Percentiles rank a stretch among this genome's conserved stretches.
These are phyloP conservation scores for Cordyceps javanica DNA, from an alignment of 2,329 filamentous ascomycete genomes.

Conservation along the genomic window DNA sequence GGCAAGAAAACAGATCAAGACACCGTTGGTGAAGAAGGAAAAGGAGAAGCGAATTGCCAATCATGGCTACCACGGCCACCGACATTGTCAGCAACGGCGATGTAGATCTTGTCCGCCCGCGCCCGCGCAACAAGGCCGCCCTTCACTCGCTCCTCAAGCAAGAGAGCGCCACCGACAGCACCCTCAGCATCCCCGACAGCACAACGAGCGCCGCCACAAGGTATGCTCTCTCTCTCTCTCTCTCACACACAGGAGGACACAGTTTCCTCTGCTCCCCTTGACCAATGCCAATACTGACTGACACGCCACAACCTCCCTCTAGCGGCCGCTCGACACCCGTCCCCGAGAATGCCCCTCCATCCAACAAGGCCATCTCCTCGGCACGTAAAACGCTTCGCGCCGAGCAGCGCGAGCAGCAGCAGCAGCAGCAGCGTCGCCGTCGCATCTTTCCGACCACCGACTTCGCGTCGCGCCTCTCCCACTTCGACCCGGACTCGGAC, in stretches of 20 bases:
- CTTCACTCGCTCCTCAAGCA: constrained; percentile 27
- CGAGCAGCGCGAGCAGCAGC: constrained; percentile 50
- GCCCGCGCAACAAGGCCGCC: constrained; percentile 41
- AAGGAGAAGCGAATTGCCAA: no score
- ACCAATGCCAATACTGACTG: constrained; percentile 2
- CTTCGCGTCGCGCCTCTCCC: constrained; percentile 83
- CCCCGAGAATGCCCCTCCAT: constrained; percentile 87
- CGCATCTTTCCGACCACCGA: constrained; percentile 91
- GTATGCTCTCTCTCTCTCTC: constrained; percentile 22
- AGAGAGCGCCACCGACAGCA: constrained; percentile 29
- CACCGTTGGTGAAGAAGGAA: no score
- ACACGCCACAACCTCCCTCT: not conserved
- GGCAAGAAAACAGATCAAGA: no score
- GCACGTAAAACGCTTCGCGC: constrained; percentile 79
- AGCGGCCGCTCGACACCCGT: constrained; percentile 76
- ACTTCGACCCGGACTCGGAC: constrained; percentile 89
- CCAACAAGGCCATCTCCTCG: constrained; percentile 75
- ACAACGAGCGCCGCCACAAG: constrained; percentile 39
- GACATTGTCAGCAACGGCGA: constrained; percentile 30
- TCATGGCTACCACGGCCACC: constrained; percentile 23
- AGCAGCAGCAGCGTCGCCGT: constrained; percentile 30
- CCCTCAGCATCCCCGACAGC: constrained; percentile 30
- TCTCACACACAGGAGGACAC: not conserved
- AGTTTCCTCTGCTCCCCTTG: not conserved
- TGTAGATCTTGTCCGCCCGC: constrained; percentile 36